Evolutionary conservation across 2,329 filamentous ascomycete genomes (phyloP), one percentile per base, ranked within the genome.

Genomic region (Cercospora beticola): DNA sequence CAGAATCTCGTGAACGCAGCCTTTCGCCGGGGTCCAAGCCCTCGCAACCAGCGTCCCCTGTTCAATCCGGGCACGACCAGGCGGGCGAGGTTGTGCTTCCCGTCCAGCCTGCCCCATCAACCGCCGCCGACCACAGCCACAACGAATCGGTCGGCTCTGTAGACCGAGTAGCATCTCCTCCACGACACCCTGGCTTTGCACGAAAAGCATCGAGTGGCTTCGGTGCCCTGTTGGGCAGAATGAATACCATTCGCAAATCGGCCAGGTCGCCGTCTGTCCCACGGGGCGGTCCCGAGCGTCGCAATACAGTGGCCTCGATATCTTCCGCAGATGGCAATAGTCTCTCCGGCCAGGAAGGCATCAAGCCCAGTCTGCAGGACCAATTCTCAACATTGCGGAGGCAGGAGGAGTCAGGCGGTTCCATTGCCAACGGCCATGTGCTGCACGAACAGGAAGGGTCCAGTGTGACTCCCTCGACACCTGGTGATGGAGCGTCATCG

Each of bases 151-250:
- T 67, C 28, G 64, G 64, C 18, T 61, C 67, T 12, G 67, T 60
- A 18, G 71, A 73, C 16, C 74, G 62, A 70, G 52, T 64, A 16
- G 36, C 76, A 46, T 76, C 81, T 49, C 76, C 82, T 21, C 76
- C 79, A 49, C 78, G 81, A 18, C 75, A 82, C 73, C 86, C 71
- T 8, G 73, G 72, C 68, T 56, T 76, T 33, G 73, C 76, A 16
- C 85, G 93, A 76, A 97, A 95, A 79, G 86, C 96, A 65, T 94
- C 92, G 8, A 92, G 92, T 73, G 92, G 91, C n/a, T 96, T 97
- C 75, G 88, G 92, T 46, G 94, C 92, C 89, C 86, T 96, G 46
- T 92, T 78, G 49, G 76, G 92, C 33, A 85, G 92, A 30, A 79
- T 80, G 10, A 84, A 85, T 40, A 86, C 85, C 77, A 87, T 86